Conservation (phyloP, 306 rosid genomes). For the Prunus davidiana region DNA sequence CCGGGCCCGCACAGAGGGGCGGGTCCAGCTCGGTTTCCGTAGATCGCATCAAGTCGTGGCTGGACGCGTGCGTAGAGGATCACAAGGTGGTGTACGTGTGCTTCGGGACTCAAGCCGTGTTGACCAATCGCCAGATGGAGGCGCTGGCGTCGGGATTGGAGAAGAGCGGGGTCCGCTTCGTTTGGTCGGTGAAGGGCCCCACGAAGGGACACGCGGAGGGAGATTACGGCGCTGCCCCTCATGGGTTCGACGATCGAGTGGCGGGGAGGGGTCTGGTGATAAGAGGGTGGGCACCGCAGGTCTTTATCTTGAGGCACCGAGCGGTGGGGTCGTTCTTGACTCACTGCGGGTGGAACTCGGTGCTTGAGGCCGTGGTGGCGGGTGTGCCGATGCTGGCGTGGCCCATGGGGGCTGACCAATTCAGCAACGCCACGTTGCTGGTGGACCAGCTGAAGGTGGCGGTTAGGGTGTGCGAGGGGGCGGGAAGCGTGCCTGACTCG, state of each 20-base stretch:
- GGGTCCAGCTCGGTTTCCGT: constrained; percentile 28
- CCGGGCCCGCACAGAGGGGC: constrained; percentile 11
- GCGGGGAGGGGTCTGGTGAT: constrained; percentile 37
- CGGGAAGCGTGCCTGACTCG: constrained; percentile 17
- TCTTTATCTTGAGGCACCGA: constrained; percentile 27
- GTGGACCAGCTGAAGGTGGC: constrained; percentile 42
- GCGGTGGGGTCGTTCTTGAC: constrained; percentile 45
- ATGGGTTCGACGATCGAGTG: constrained; percentile 27
- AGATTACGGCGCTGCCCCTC: background rate
- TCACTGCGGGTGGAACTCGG: constrained; percentile 64
- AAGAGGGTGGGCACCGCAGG: constrained; percentile 56
- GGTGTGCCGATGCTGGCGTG: constrained; percentile 43
- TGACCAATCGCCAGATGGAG: constrained; percentile 24
- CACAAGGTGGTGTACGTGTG: constrained; percentile 42
- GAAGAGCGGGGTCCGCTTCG: constrained; percentile 46
- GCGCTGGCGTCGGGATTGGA: constrained; percentile 29
- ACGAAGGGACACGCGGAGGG: background rate
- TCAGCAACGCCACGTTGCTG: constrained; percentile 30
- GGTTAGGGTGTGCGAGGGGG: constrained; percentile 35
- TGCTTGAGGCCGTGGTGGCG: constrained; percentile 30
- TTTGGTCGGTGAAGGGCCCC: constrained; percentile 38
- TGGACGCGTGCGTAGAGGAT: constrained; percentile 24
- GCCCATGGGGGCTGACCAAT: constrained; percentile 53
- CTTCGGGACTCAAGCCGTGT: constrained; percentile 40
- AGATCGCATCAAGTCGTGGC: constrained; percentile 37